phyloP scores from a whole-genome alignment of 495 filamentous ascomycete species.

The Chaetomidium leptoderma region DNA sequence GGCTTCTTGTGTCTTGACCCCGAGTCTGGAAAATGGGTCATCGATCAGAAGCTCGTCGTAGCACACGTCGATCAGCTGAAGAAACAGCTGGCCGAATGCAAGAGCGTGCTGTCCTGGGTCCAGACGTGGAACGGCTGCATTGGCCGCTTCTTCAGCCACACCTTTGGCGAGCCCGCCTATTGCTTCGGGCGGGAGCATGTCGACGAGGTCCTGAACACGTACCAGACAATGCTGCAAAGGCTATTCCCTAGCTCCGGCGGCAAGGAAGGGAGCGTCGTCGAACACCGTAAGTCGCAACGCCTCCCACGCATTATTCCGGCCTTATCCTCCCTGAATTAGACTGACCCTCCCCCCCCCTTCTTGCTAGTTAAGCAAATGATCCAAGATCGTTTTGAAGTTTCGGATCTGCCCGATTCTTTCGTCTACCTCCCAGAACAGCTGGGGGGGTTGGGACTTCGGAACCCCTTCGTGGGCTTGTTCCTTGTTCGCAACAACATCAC shows the following conservation, averaged over 20 bases:
- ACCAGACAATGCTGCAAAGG: conserved; percentile 52
- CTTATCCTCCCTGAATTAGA: not conserved
- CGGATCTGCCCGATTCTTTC: conserved; percentile 58
- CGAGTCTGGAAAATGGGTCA: conserved; percentile 52
- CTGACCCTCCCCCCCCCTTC: not conserved
- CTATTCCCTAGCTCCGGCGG: conserved; percentile 35
- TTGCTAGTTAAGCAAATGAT: conserved; percentile 47
- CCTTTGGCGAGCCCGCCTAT: conserved; percentile 60
- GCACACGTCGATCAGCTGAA: conserved; percentile 58
- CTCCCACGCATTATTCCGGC: not conserved
- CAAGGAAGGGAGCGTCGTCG: conserved; percentile 24
- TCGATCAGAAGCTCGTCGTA: conserved; percentile 59
- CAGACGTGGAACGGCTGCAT: conserved; percentile 65
- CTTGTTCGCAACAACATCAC: conserved; percentile 36
- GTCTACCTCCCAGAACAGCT: conserved; percentile 54
- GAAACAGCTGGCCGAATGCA: conserved; percentile 50
- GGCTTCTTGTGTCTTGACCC: conserved; percentile 59
- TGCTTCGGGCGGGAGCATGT: conserved; percentile 63
- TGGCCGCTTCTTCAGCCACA: conserved; percentile 60
- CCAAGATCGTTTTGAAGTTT: conserved; percentile 48
- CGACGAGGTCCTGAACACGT: conserved; percentile 56
- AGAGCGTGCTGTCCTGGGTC: conserved; percentile 60
- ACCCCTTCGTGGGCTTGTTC: conserved; percentile 48
- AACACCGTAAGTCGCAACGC: conserved; percentile 30
- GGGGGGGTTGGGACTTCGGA: conserved; percentile 53